Conservation (phyloP, 1,284 basidiomycete species). For the Mycena citricolor region DNA sequence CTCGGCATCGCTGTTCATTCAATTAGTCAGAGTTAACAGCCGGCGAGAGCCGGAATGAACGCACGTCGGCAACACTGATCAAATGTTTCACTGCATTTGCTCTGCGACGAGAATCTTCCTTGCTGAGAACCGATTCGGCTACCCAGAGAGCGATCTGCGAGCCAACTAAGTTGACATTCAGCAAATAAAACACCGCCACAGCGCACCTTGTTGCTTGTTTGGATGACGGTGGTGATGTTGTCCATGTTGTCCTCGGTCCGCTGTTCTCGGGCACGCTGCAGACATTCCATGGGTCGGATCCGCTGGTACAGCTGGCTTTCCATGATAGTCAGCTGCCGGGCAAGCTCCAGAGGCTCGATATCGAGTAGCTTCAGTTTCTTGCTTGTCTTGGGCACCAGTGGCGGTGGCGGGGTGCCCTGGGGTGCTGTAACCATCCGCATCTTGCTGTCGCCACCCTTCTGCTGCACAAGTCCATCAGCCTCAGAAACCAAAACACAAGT, state of each 20-base stretch:
- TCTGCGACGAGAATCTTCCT: slow-evolving; percentile 85
- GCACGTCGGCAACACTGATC: slow-evolving; percentile 90
- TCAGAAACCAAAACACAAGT: slow-evolving; percentile 11
- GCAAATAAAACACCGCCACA: not conserved
- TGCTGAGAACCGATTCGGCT: slow-evolving; percentile 81
- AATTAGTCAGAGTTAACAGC: slow-evolving; percentile 15
- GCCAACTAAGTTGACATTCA: slow-evolving; percentile 3
- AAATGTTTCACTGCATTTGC: slow-evolving; percentile 87
- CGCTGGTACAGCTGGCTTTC: slow-evolving; percentile 87
- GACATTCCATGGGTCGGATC: slow-evolving; percentile 90
- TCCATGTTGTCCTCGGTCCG: slow-evolving; percentile 72
- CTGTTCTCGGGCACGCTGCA: slow-evolving; percentile 78
- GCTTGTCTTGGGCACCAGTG: slow-evolving; percentile 73
- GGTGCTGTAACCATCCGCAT: slow-evolving; percentile 54
- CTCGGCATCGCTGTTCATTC: slow-evolving; percentile 80
- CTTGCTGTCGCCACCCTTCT: slow-evolving; percentile 57
- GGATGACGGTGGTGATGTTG: slow-evolving; percentile 89
- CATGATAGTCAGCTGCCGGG: slow-evolving; percentile 91
- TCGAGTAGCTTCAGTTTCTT: slow-evolving; percentile 86
- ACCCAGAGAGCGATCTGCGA: slow-evolving; percentile 91
- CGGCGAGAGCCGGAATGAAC: too few species aligned
- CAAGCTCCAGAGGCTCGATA: slow-evolving; percentile 88
- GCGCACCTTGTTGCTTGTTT: slow-evolving; percentile 86
- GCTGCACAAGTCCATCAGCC: slow-evolving; percentile 35
- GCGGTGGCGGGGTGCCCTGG: slow-evolving; percentile 61